A percentile compares a stretch with the other conserved stretches of the same genome.
Conservation (phyloP, 2,329 filamentous ascomycete species). For the Fusarium irregulare region DNA sequence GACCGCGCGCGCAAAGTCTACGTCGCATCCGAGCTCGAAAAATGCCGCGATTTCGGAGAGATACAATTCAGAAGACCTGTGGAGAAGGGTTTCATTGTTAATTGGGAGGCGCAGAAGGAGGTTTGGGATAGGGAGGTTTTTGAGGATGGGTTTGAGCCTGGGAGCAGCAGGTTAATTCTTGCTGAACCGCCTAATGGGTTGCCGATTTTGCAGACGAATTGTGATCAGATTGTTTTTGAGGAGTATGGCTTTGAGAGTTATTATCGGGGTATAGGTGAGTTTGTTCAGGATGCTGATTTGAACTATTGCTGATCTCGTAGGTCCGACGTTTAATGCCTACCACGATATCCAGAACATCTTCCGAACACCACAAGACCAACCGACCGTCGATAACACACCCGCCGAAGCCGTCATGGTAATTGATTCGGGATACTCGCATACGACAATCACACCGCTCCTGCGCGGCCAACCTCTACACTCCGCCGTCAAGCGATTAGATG, state of each 20-base stretch:
- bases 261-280: constrained; percentile 76
- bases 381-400: constrained; percentile 60
- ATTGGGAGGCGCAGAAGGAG: constrained; percentile 95
- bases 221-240: constrained; percentile 97
- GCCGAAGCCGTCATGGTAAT: constrained; percentile 88
- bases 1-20: constrained; percentile 83
- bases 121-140: constrained; percentile 95
- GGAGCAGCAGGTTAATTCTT: constrained; percentile 78
- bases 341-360: constrained; percentile 79
- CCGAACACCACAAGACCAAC: constrained; percentile 64
- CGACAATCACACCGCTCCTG: constrained; percentile 87
- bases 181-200: constrained; percentile 88
- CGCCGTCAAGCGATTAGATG: constrained; percentile 84
- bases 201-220: constrained; percentile 84
- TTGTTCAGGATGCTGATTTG: not conserved
- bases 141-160: constrained; percentile 76
- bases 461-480: constrained; percentile 82
- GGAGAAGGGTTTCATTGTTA: constrained; percentile 94
- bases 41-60: constrained; percentile 90
- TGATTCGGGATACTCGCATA: constrained; percentile 93
- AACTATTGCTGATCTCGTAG: constrained; percentile 54
- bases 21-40: constrained; percentile 80
- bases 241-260: constrained; percentile 94
- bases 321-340: constrained; percentile 82
- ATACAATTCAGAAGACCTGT: constrained; percentile 87